Evolutionary conservation across 768 basidiomycete genomes (phyloP).

Genomic region (Termitomyces sp.): DNA sequence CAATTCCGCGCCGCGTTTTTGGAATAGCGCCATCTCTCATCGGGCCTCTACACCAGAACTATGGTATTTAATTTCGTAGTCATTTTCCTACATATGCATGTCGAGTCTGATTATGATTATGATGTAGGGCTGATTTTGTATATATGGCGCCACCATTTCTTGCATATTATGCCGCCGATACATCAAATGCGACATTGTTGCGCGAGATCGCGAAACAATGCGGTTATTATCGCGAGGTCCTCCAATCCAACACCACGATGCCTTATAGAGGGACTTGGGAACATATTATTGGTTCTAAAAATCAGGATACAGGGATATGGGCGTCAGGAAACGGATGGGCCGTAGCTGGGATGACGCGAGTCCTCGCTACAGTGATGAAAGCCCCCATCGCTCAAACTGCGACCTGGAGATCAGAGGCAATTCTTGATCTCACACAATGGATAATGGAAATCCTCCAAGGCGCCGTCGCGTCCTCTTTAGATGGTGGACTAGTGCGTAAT

Average conservation of each 20-base stretch:
- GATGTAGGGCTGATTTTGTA: conserved; percentile 43
- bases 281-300: conserved; percentile 41
- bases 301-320: conserved; percentile 40
- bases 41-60: conserved; percentile 33
- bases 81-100: not conserved
- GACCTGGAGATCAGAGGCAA: conserved; percentile 22
- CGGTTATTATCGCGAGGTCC: conserved; percentile 32
- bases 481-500: conserved; percentile 37
- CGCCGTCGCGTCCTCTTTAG: conserved; percentile 27
- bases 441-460: conserved; percentile 46
- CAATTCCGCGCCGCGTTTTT: conserved; percentile 30
- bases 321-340: conserved; percentile 70
- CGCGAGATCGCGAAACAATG: conserved; percentile 35
- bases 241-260: conserved; percentile 25
- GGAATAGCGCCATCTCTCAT: conserved; percentile 46
- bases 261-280: conserved; percentile 31
- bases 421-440: conserved; percentile 15
- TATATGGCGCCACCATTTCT: conserved; percentile 53
- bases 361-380: conserved; percentile 44
- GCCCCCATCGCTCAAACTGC: conserved; percentile 27
- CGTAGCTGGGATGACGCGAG: conserved; percentile 62
- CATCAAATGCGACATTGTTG: conserved; percentile 31
- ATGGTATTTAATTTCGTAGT: conserved; percentile 29
- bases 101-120: not conserved
- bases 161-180: conserved; percentile 42